Base-by-base conservation (phyloP, 2,329 filamentous ascomycete genomes). In the Penicillium sp. region DNA sequence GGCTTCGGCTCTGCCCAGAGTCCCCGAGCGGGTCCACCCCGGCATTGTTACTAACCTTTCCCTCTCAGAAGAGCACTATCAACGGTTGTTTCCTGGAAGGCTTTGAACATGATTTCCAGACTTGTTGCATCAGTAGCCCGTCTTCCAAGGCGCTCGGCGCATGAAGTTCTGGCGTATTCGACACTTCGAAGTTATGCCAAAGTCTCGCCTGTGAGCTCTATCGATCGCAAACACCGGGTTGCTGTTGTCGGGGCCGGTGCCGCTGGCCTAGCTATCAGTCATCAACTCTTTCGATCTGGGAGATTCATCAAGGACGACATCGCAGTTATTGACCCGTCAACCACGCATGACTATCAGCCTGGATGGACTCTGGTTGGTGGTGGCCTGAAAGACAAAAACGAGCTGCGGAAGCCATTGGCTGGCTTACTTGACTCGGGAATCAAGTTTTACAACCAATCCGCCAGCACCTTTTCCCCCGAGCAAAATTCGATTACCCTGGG, bases 311-410 rank as follows among this genome's bases (percentile, higher is more conserved):
- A 78, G 44, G 76, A 84, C 31, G 86, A 89, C 56, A 86, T 89
- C 57, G 85, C 86, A 26, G 64, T 89, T 23, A 73, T 89, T 43
- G 86, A 89, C 59, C 86, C 86, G 0, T 79, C 85, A 0, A 67
- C 73, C 59, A 85, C 79, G 78, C 85, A 89, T 66, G 79, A 89
- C 72, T 89, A 88, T 68, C 86, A 89, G 69, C 85, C 86, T 1
- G 86, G 86, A 51, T 89, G 85, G 85, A 89, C 86, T 2, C 76
- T 89, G 1, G 86, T 88, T 2, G 86, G 85, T 42, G 85, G 83
- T 40, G 86, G 86, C 3, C 76, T 89, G 35, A 88, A 88, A 70
- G 80, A 76, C 45, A 85, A 85, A 66, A 75, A 86, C 58, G 79
- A 86, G 22, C 71, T 88, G 53, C 79, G 80, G 43, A 70, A 73